Evolutionary conservation across 345 rosid species (phyloP).

Genomic region (Brassica rapa): DNA sequence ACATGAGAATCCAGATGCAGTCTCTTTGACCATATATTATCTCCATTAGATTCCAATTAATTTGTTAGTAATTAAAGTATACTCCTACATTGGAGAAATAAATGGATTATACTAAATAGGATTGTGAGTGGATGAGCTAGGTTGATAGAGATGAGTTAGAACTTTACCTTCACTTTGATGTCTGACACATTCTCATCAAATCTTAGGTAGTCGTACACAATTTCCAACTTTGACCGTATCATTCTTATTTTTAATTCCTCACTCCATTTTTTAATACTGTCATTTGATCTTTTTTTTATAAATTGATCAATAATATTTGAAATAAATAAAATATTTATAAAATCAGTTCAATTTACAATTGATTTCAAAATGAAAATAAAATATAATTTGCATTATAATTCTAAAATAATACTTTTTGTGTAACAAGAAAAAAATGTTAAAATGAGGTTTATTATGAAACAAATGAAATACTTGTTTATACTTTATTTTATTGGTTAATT

Average conservation of each 20-base stretch:
- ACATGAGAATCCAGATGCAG: neutral
- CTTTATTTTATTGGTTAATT: neutral
- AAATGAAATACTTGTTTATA: neutral
- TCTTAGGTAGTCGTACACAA: slow-evolving; percentile 37
- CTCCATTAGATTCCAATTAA: slow-evolving; percentile 12
- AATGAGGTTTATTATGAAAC: too few relatives aligned
- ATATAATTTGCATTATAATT: too few relatives aligned
- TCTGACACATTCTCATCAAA: slow-evolving; percentile 44
- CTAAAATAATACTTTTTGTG: too few relatives aligned
- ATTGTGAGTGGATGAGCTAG: neutral
- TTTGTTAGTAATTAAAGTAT: neutral
- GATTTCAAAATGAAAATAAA: too few relatives aligned
- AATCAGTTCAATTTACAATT: too few relatives aligned
- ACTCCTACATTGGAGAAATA: neutral
- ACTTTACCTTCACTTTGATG: slow-evolving; percentile 6
- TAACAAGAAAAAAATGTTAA: too few relatives aligned
- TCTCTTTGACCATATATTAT: neutral
- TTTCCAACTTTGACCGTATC: slow-evolving; percentile 34
- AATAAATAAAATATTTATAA: too few relatives aligned
- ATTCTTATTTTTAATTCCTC: neutral
- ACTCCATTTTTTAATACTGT: too few relatives aligned
- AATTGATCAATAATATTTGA: too few relatives aligned
- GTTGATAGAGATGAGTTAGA: slow-evolving; percentile 13
- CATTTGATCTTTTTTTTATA: too few relatives aligned
- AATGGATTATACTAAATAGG: neutral